Evolutionary conservation across 192 early-diverging fungal genomes (phyloP), one percentile per base, ranked within the genome.

Genomic region (Coemansia sp.): DNA sequence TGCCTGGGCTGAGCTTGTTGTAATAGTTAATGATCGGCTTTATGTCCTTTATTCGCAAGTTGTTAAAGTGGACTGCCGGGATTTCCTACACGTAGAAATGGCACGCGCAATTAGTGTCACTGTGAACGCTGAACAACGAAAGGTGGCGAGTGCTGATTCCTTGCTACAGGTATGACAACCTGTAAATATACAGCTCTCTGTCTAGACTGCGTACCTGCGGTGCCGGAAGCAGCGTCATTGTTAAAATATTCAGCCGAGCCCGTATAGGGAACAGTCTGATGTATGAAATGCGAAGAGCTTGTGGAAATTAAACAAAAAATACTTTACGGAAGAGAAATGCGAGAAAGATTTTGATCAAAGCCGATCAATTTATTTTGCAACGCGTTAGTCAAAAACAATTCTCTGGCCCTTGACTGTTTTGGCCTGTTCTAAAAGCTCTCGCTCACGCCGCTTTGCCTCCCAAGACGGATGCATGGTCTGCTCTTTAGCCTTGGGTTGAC

Each of bases 331-430:
- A 43, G 38, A 52, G 16, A 62, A 20, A 52, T 38, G 45, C 27
- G 16, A 47, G 43, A 45, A 59, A 57, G 10, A 6, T 35, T 49
- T 49, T 49, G 48, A 49, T 49, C 48, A 49, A 49, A 16, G 5
- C 12, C 43, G 39, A 19, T 26, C 41, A 38, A 43, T 27, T 60
- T 12, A 60, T 60, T 49, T 23, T 13, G 24, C 19, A 47, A 22
- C 27, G 12, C 26, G 18, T 57, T 54, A 73, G 32, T 64, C 63
- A 56, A 83, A 82, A 19, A 82, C 79, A 64, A 84, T 83, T 50
- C 73, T 77, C 53, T 66, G 81, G 51, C 81, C 75, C 67, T 82
- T 83, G 45, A 81, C 73, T 54, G 71, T 62, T 69, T 75, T 75
- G 16, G 83, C 83, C 62, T 66, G 62, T 11, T 61, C 69, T 66